Evolutionary conservation across 441 rosid species (phyloP), one percentile per base, ranked within the genome.

Genomic region (Arabidopsis lyrata): DNA sequence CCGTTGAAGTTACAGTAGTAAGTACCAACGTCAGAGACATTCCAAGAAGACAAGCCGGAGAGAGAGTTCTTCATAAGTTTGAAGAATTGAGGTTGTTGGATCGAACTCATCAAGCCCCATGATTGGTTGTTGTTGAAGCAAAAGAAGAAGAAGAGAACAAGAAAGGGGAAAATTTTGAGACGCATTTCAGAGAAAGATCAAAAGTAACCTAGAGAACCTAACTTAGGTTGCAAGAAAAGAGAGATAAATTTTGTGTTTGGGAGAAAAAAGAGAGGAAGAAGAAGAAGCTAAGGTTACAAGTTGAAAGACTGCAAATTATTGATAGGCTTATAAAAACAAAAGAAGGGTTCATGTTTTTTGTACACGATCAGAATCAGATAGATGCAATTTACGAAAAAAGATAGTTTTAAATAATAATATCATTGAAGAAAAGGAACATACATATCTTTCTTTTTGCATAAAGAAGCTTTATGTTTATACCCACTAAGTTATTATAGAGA

Each of bases 401-500:
- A 54, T 32, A 29, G 29, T 36, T 29, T 38, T 77, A 54, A 70
- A 81, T 66, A 68, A 74, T 59, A 32, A 27, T 29, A 59, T 75
- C 78, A 73, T 27, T 64, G 68, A 74, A 77, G 71, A 74, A 70
- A 78, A 61, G 68, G 70, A 72, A 42, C 66, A 73, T 77, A 83
- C 85, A 73, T 82, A 80, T 85, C 83, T 84, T 82, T 65, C 63
- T 66, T 65, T 65, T 77, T 83, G 76, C 84, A 78, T 83, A 89
- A 90, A 93, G 95, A 81, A 56, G 81, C 92, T 89, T 88, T 86
- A 73, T 31, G 81, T 81, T 83, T 82, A 84, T 86, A 82, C 96
- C 91, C 92, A 77, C 80, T 77, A 77, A 64, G 34, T 44, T 76
- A 47, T 69, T 35, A 45, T 76, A 58, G 75, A 77, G 80, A 77